Conservation (phyloP, 257 asterid species). For the Ilex aquifolium region DNA sequence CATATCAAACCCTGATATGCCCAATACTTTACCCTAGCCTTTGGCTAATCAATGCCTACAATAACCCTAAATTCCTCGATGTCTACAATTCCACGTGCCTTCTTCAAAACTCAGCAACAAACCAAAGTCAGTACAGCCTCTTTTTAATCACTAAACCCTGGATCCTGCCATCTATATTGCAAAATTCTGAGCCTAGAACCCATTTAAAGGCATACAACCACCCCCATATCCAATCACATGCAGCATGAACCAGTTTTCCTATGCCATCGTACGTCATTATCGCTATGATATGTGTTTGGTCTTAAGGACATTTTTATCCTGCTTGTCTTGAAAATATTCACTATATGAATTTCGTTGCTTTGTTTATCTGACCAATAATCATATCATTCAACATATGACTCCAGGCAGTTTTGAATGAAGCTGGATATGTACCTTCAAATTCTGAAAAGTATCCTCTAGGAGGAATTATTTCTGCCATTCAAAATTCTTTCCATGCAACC, state of each 20-base stretch:
- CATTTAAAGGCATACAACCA: no score
- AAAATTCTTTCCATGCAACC: slow-evolving; percentile 74
- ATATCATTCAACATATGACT: background rate
- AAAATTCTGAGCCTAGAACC: no score
- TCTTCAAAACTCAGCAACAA: no score
- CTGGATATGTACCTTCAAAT: slow-evolving; percentile 83
- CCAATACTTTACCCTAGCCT: no score
- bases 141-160: no score
- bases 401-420: slow-evolving; percentile 69
- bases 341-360: background rate
- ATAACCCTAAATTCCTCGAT: no score
- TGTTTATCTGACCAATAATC: background rate
- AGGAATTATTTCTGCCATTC: slow-evolving; percentile 72
- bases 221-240: no score
- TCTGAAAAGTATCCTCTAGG: slow-evolving; percentile 82
- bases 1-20: no score
- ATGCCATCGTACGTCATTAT: background rate
- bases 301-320: background rate
- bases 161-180: no score
- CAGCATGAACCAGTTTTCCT: background rate
- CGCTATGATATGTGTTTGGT: background rate
- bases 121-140: no score
- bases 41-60: no score
- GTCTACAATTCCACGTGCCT: no score
- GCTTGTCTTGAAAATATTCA: background rate